A percentile compares a stretch with the other conserved stretches of the same genome.
These are phyloP conservation scores for Ophioceras dolichostomum DNA, from an alignment of 2,329 filamentous ascomycete species.

Conservation along the genomic window DNA sequence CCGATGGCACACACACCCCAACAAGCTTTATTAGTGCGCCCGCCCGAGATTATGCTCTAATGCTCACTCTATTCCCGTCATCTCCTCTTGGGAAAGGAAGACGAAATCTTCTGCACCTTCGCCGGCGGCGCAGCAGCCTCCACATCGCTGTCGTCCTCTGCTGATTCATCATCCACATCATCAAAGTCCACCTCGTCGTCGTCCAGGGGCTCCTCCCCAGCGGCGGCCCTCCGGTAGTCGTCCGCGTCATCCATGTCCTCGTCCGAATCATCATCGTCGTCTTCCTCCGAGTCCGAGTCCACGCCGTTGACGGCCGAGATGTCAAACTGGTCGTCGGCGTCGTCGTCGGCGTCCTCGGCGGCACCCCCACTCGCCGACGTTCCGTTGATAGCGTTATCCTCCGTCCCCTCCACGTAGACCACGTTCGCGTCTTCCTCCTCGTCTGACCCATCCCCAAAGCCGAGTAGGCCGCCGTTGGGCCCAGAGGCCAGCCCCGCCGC, in stretches of 20 bases:
- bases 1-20: no score
- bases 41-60: slow-evolving; percentile 1
- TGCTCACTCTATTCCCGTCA: slow-evolving; percentile 6
- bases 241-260: slow-evolving; percentile 9
- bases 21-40: background rate
- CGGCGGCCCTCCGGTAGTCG: slow-evolving; percentile 10
- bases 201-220: slow-evolving; percentile 14
- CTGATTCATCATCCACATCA: slow-evolving; percentile 16
- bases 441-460: slow-evolving; percentile 27
- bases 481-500: slow-evolving; percentile 20
- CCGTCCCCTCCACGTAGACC: slow-evolving; percentile 3
- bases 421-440: slow-evolving; percentile 8
- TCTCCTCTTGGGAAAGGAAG: slow-evolving; percentile 16
- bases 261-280: slow-evolving; percentile 8
- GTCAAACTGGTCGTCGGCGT: slow-evolving; percentile 9
- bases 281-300: slow-evolving; percentile 7
- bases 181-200: slow-evolving; percentile 21
- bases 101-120: slow-evolving; percentile 20
- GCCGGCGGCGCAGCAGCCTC: slow-evolving; percentile 18
- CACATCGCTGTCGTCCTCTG: slow-evolving; percentile 17
- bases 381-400: no score
- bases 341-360: slow-evolving; percentile 6
- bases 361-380: no score
- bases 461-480: slow-evolving; percentile 22
- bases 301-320: slow-evolving; percentile 3